Percentiles rank a stretch among this genome's conserved stretches.
phyloP scores from a whole-genome alignment of 768 basidiomycete species.

The Hypsizygus marmoreus region DNA sequence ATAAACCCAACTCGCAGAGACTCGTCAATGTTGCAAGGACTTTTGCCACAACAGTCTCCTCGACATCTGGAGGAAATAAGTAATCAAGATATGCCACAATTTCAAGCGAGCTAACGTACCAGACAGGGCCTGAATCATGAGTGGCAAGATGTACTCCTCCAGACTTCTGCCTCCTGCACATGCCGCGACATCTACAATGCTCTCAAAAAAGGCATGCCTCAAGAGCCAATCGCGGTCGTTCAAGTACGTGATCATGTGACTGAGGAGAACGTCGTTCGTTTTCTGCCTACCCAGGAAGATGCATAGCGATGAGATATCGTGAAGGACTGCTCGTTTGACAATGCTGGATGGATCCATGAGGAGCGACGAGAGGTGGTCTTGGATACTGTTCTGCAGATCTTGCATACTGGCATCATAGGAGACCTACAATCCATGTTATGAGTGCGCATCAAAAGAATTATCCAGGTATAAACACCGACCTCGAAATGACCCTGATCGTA shows the following conservation, averaged over 20 bases:
- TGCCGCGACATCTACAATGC: conserved; percentile 92
- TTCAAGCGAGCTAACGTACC: conserved; percentile 48
- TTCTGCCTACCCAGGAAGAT: conserved; percentile 91
- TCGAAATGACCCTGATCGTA: conserved; percentile 82
- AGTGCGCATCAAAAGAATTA: neutral
- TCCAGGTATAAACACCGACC: conserved; percentile 39
- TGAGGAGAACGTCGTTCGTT: conserved; percentile 93
- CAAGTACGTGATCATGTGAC: conserved; percentile 84
- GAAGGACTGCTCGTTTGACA: conserved; percentile 89
- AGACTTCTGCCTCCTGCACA: conserved; percentile 89
- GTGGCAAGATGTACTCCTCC: conserved; percentile 95
- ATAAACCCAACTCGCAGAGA: conserved; percentile 85
- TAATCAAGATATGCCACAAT: neutral
- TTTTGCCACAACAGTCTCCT: conserved; percentile 91
- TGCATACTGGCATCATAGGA: conserved; percentile 87
- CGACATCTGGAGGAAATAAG: conserved; percentile 65
- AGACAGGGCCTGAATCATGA: conserved; percentile 94
- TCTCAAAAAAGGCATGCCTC: conserved; percentile 91
- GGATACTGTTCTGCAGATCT: conserved; percentile 82
- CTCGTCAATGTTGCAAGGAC: conserved; percentile 88
- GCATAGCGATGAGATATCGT: conserved; percentile 86
- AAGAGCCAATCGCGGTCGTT: conserved; percentile 91
- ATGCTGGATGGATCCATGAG: conserved; percentile 87
- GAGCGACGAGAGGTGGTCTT: conserved; percentile 84
- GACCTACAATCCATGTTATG: conserved; percentile 48